Base-by-base conservation (phyloP, 2,329 filamentous ascomycete species). In the Exophiala alcalophila region DNA sequence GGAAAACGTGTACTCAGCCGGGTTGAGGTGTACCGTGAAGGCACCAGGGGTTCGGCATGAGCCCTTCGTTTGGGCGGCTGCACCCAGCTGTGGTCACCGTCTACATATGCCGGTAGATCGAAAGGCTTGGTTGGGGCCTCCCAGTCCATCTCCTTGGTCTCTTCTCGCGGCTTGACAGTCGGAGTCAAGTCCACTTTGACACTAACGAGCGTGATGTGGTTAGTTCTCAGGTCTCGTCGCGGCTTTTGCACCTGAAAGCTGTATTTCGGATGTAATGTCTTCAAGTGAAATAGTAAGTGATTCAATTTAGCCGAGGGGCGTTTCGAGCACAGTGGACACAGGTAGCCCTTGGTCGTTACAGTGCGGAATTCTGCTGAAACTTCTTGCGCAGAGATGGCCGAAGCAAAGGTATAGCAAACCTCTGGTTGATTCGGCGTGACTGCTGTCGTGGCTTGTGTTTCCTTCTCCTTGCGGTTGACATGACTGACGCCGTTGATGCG, bases 231-330 rank as follows among this genome's bases (percentile, higher is more conserved):
- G 25, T 45, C 35, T 24, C 20, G 21, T 14, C 34, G 36, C 12
- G 41, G 41, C 15, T 40, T 49, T 18, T 52, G 37, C 6, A 52
- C 33, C 8, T 21, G 33, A 26, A 55, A 57, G 15, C 16, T 45
- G 33, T 52, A 55, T 28, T 54, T 50, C 10, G 44, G 20, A 33
- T 58, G 56, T 21, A 34, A 40, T 8, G 41, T 52, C 16, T 38
- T 30, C 8, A 55, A 37, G 38, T 58, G 56, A 24, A 55, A 54
- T n/a, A 44, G 40, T 6, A 58, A 44, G 18, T 49, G 24, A 11
- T 51, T 28, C 16, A 58, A 27, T 6, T 36, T 47, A 10, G 25
- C 20, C 6, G 40, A 47, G 21, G 38, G 37, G 29, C 33, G 44
- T 10, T 20, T 24, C 8, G 26, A 28, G 26, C 56, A 58, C 19